These are phyloP conservation scores for Hymenoscyphus linearis DNA, from an alignment of 2,329 filamentous ascomycete species.

Conservation along the genomic window DNA sequence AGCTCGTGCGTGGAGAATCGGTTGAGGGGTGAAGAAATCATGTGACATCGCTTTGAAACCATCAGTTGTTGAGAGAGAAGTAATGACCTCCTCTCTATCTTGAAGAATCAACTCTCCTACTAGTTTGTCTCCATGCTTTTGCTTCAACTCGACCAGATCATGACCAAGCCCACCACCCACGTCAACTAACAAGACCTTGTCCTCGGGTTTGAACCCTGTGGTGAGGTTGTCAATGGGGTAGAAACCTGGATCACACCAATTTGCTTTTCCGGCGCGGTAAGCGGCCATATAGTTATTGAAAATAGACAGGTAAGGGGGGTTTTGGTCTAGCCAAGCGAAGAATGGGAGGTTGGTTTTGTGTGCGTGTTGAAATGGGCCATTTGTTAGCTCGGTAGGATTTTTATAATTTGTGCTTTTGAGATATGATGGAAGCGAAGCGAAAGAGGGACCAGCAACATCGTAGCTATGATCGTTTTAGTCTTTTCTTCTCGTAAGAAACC, in stretches of 20 bases:
- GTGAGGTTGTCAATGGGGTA: conserved; percentile 24
- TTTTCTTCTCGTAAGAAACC: conserved; percentile 27
- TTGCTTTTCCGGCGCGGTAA: conserved; percentile 35
- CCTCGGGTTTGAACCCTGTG: conserved; percentile 4
- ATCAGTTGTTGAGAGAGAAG: conserved; percentile 7
- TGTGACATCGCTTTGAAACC: conserved; percentile 12
- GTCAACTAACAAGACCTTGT: conserved; percentile 13
- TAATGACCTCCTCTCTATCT: conserved; percentile 14
- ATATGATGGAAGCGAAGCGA: conserved; percentile 33
- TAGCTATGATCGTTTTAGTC: conserved; percentile 25
- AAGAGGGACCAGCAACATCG: conserved; percentile 33
- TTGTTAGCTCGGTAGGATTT: conserved; percentile 23
- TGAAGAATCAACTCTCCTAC: conserved; percentile 11
- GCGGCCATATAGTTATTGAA: conserved; percentile 37
- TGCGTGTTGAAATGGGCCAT: conserved; percentile 36
- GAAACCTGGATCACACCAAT: conserved; percentile 34
- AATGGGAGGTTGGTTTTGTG: conserved; percentile 34
- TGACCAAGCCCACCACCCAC: conserved; percentile 17
- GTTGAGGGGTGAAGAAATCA: conserved; percentile 34
- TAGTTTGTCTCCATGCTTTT: conserved; percentile 1
- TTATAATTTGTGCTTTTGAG: conserved; percentile 31
- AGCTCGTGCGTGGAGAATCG: conserved; percentile 31
- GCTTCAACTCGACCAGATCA: conserved; percentile 5
- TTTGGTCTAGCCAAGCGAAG: conserved; percentile 35
- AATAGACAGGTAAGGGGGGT: conserved; percentile 32